A percentile compares a stretch with the other conserved stretches of the same genome.
phyloP scores from a whole-genome alignment of 257 asterid genomes.

The Linderniella brevidens region DNA sequence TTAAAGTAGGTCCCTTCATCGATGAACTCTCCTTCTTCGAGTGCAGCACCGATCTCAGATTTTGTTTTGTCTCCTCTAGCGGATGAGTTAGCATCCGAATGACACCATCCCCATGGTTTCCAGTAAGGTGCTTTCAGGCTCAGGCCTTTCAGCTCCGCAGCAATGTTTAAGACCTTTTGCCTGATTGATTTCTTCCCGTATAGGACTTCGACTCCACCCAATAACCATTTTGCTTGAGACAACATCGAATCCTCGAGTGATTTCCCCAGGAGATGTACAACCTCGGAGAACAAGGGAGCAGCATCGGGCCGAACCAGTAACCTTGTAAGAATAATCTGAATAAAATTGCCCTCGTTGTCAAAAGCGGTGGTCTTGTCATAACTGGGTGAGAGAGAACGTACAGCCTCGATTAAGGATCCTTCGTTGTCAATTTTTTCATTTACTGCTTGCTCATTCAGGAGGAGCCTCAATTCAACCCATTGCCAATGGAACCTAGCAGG shows the following conservation, averaged over 20 bases:
- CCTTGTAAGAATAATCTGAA: conserved; percentile 78
- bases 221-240: conserved; percentile 89
- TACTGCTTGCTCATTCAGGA: conserved; percentile 85
- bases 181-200: conserved; percentile 81
- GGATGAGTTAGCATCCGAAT: conserved; percentile 19
- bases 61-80: conserved; percentile 43
- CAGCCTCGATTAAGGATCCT: conserved; percentile 55
- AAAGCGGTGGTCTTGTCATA: conserved; percentile 56
- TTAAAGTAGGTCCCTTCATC: conserved; percentile 49
- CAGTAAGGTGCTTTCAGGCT: conserved; percentile 55
- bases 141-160: conserved; percentile 60
- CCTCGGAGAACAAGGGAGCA: conserved; percentile 85
- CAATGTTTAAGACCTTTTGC: conserved; percentile 72
- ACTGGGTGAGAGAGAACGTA: conserved; percentile 65
- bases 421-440: conserved; percentile 70
- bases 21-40: conserved; percentile 95
- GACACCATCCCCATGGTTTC: conserved; percentile 98
- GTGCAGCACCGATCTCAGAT: conserved; percentile 37
- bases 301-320: conserved; percentile 97
- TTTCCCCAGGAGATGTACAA: conserved; percentile 74
- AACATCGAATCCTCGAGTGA: conserved; percentile 91
- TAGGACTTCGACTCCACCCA: conserved; percentile 83
- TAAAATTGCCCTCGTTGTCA: conserved; percentile 76
- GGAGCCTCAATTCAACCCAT: conserved; percentile 93
- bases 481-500: conserved; percentile 99